phyloP scores from a whole-genome alignment of 768 basidiomycete species.

The Macrolepiota dolichaula region DNA sequence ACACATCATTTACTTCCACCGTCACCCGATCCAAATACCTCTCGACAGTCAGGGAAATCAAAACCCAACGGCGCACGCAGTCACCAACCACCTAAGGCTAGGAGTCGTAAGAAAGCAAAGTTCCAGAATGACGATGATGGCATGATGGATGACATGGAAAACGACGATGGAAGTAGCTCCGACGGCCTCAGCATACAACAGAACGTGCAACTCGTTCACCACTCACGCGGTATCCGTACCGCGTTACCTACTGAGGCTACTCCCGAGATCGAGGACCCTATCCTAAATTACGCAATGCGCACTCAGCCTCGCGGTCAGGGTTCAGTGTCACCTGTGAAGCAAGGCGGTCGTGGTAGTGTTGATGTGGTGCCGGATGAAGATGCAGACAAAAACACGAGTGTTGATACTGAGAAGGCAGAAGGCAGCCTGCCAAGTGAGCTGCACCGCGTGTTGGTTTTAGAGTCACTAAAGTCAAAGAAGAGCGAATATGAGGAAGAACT shows the following conservation, averaged over 20 bases:
- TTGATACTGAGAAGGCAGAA: slow-evolving; percentile 38
- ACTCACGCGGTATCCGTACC: slow-evolving; percentile 11
- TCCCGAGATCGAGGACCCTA: slow-evolving; percentile 29
- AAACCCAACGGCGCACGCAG: slow-evolving; percentile 28
- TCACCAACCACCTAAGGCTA: slow-evolving; percentile 25
- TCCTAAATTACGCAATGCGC: slow-evolving; percentile 22
- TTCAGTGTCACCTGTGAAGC: slow-evolving; percentile 4
- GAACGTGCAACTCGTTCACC: slow-evolving; percentile 8
- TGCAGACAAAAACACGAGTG: slow-evolving; percentile 27
- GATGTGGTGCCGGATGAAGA: slow-evolving; percentile 10
- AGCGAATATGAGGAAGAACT: slow-evolving; percentile 44
- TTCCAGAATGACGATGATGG: slow-evolving; percentile 12
- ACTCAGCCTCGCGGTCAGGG: slow-evolving; percentile 11
- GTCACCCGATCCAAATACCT: slow-evolving; percentile 22
- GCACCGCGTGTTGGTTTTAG: slow-evolving; percentile 60
- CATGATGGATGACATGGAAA: slow-evolving; percentile 24
- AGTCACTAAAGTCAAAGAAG: slow-evolving; percentile 38
- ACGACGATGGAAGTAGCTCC: slow-evolving; percentile 16
- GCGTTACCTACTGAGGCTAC: slow-evolving; percentile 16
- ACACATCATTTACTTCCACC: slow-evolving; percentile 73
- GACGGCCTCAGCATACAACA: background rate
- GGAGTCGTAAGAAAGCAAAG: slow-evolving; percentile 49
- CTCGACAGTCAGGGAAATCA: slow-evolving; percentile 21
- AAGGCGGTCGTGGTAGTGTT: background rate
- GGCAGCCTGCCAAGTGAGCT: slow-evolving; percentile 66